phyloP scores from a whole-genome alignment of 495 filamentous ascomycete species.

The Trichoderma gamsii region DNA sequence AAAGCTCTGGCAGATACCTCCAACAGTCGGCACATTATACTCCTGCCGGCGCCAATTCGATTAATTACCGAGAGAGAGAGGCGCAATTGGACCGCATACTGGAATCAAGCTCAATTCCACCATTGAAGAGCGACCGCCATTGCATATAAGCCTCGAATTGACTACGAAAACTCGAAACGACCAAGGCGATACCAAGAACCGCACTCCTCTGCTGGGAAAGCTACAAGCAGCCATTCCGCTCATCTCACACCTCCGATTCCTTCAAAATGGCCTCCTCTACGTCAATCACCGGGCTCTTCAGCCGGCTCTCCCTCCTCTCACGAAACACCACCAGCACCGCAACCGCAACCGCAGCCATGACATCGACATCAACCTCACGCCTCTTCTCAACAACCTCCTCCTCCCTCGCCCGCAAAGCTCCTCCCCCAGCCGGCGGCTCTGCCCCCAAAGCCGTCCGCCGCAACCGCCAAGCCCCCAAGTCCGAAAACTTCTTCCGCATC shows the following conservation, averaged over 20 bases:
- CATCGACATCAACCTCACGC: neutral
- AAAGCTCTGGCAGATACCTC: too few relatives aligned
- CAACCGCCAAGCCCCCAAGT: neutral
- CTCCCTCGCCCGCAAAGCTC: neutral
- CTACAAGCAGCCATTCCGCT: neutral
- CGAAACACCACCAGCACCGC: neutral
- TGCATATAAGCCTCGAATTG: neutral
- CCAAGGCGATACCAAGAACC: neutral
- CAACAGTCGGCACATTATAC: too few relatives aligned
- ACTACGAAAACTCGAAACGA: neutral
- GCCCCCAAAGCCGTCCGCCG: neutral
- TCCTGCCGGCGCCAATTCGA: too few relatives aligned
- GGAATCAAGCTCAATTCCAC: neutral
- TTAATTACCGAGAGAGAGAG: too few relatives aligned
- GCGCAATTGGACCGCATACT: neutral
- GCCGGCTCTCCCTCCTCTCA: constrained; percentile 3
- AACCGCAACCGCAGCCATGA: neutral
- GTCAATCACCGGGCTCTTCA: constrained; percentile 5
- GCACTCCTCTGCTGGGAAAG: neutral
- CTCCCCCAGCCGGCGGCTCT: neutral
- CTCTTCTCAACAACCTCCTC: constrained; percentile 5
- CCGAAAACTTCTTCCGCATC: constrained; percentile 10
- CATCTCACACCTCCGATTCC: neutral
- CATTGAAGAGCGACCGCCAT: neutral
- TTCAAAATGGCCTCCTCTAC: constrained; percentile 4